Evolutionary conservation across 2,329 filamentous ascomycete species (phyloP).

Genomic region (Aspergillus viridinutans): DNA sequence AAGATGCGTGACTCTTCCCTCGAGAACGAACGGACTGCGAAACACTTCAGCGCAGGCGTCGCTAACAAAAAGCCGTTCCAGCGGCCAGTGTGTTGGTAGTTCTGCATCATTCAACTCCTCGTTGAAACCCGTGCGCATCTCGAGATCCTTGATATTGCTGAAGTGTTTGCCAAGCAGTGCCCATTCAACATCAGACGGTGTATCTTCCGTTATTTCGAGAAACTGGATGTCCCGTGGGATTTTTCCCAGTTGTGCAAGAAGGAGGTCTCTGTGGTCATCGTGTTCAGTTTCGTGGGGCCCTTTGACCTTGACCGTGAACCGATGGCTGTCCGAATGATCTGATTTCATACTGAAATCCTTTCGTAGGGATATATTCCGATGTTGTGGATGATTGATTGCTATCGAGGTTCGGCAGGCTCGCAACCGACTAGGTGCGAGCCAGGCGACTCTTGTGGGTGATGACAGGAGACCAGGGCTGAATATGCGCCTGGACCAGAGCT

Average conservation of each 20-base stretch:
- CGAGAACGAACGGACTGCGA: constrained; percentile 14
- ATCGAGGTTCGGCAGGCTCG: neutral
- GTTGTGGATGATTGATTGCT: neutral
- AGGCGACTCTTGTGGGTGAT: neutral
- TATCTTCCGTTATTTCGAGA: constrained; percentile 16
- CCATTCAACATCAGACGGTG: constrained; percentile 23
- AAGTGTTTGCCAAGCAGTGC: constrained; percentile 21
- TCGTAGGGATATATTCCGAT: neutral
- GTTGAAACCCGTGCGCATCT: constrained; percentile 16
- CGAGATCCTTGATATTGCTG: constrained; percentile 13
- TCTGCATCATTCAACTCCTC: constrained; percentile 21
- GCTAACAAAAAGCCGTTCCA: constrained; percentile 14
- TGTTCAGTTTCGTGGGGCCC: constrained; percentile 5
- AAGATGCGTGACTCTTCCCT: constrained; percentile 19
- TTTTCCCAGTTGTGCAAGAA: constrained; percentile 13
- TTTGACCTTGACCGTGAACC: constrained; percentile 10
- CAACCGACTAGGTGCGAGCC: neutral
- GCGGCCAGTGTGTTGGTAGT: constrained; percentile 23
- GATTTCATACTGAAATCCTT: neutral
- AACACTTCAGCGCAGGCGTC: constrained; percentile 13
- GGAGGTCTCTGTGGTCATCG: constrained; percentile 4
- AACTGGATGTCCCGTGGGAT: constrained; percentile 12
- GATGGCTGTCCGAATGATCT: neutral
- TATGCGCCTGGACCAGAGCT: neutral
- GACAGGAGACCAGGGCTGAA: neutral